A percentile compares a stretch with the other conserved stretches of the same genome.
These are phyloP conservation scores for Gastrolobium bilobum DNA, from an alignment of 306 rosid genomes.

Conservation along the genomic window DNA sequence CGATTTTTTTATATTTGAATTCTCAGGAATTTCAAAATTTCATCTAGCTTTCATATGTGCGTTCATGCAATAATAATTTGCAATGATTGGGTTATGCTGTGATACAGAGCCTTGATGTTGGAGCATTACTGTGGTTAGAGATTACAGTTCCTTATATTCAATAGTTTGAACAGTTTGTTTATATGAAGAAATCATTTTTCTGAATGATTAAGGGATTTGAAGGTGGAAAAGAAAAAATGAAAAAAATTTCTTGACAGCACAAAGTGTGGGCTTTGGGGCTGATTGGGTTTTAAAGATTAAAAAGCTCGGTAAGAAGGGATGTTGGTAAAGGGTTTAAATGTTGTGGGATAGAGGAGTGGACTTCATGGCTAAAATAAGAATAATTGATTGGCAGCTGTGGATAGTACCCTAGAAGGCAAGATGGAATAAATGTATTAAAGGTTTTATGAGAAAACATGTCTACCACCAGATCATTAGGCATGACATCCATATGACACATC, in stretches of 20 bases:
- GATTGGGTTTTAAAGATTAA: slow-evolving; percentile 27
- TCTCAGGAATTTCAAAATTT: slow-evolving; percentile 8
- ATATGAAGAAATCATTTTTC: not conserved
- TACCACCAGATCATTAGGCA: not conserved
- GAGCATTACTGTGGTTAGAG: slow-evolving; percentile 13
- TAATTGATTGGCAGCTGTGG: slow-evolving; percentile 24
- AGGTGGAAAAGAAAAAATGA: not conserved
- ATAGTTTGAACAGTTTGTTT: slow-evolving; percentile 27
- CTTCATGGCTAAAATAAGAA: slow-evolving; percentile 12
- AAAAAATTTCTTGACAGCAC: not conserved
- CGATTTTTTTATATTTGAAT: slow-evolving; percentile 24
- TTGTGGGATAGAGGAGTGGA: slow-evolving; percentile 4
- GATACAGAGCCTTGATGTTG: slow-evolving; percentile 26
- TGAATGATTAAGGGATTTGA: not conserved
- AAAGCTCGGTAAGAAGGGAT: slow-evolving; percentile 7
- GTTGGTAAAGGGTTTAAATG: slow-evolving; percentile 1
- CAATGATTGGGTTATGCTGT: not conserved
- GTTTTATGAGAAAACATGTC: slow-evolving; percentile 7
- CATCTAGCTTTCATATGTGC: not conserved
- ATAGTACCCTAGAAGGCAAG: slow-evolving; percentile 6
- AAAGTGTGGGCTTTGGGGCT: slow-evolving; percentile 21
- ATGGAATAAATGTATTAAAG: not conserved
- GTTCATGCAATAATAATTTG: not conserved
- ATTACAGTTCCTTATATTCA: slow-evolving; percentile 25
- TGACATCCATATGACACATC: slow-evolving; percentile 13